Evolutionary conservation across 331 rosid genomes (phyloP).

Genomic region (Acacia pycnantha): DNA sequence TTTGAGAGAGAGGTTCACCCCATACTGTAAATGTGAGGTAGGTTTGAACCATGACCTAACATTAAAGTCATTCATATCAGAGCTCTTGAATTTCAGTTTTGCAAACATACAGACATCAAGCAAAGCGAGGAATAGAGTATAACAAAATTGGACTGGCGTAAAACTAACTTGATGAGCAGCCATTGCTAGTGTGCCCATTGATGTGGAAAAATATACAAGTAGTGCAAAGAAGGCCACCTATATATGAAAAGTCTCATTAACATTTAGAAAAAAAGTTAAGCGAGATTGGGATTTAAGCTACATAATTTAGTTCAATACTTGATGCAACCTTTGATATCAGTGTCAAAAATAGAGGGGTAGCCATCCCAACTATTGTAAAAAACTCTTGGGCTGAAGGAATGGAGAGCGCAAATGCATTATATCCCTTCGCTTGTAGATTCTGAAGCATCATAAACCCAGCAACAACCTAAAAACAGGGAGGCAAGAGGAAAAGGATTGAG

Average conservation of each 20-base stretch:
- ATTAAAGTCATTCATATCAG: slow-evolving; percentile 26
- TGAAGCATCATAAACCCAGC: slow-evolving; percentile 87
- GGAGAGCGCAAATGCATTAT: slow-evolving; percentile 58
- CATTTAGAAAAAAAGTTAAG: not conserved
- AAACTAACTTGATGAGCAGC: slow-evolving; percentile 80
- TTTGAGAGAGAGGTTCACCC: slow-evolving; percentile 98
- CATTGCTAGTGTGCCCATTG: slow-evolving; percentile 85
- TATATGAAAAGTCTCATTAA: slow-evolving; percentile 22
- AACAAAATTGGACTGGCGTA: not conserved
- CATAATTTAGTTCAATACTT: slow-evolving; percentile 10
- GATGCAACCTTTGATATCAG: slow-evolving; percentile 77
- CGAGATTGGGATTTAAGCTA: slow-evolving; percentile 19
- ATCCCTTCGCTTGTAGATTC: slow-evolving; percentile 67
- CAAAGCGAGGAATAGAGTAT: slow-evolving; percentile 16
- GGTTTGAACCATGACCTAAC: slow-evolving; percentile 91
- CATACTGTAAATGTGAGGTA: slow-evolving; percentile 77
- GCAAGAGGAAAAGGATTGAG: slow-evolving; percentile 4
- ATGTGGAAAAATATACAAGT: slow-evolving; percentile 73
- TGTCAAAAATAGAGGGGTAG: slow-evolving; percentile 80
- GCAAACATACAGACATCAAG: slow-evolving; percentile 20
- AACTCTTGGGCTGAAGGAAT: slow-evolving; percentile 73
- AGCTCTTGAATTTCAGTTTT: slow-evolving; percentile 20
- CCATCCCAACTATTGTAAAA: slow-evolving; percentile 53
- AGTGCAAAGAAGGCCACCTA: slow-evolving; percentile 84
- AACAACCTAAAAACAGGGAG: slow-evolving; percentile 54